Base-by-base conservation (phyloP, 139 green algal species). In the Marvania coccoides region DNA sequence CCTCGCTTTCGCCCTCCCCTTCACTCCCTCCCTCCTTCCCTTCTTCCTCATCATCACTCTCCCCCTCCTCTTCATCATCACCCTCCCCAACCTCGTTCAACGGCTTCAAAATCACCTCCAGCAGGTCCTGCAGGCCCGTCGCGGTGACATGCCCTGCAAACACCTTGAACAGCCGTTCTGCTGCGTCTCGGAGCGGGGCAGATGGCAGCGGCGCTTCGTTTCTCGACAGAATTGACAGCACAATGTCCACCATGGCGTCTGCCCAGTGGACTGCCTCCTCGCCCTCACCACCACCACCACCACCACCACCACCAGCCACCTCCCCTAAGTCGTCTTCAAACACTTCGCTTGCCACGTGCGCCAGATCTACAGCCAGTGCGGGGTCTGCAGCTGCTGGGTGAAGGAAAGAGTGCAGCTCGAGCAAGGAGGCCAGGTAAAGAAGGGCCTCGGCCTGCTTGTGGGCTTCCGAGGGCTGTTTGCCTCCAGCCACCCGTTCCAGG, bases 191-290 rank as follows among this genome's bases (percentile, higher is more conserved):
- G 60, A 95, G 73, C 1, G 87, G 85, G 1, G 73, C 76, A 2
- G 58, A 79, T 1, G 87, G 83, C 72, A 93, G 70, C 29, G 64
- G 53, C 19, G 58, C 68, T 2, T 57, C 60, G 12, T 69, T 53
- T 3, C 70, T 65, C 0, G 83, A 69, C 74, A 95, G 77, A 58
- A 95, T 65, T 19, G 65, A 71, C 63, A 95, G 75, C 70, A 89
- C 38, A 51, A 88, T 61, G 36, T 95, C 87, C 61, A 95, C 34
- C 70, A 95, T 59, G 23, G 85, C 63, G 57, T 95, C 86, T n/a
- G 56, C 59, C 88, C 88, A 95, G 39, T 75, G 33, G 5, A 70
- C 65, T 12, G 58, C 53, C 3, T 13, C 68, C 24, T 68, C 65
- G 2, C 45, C 72, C n/a, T 51, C 51, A 12, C 62, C 46, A 6